phyloP scores from a whole-genome alignment of 371 early-diverging fungal species.

The Nematocida homosporus region DNA sequence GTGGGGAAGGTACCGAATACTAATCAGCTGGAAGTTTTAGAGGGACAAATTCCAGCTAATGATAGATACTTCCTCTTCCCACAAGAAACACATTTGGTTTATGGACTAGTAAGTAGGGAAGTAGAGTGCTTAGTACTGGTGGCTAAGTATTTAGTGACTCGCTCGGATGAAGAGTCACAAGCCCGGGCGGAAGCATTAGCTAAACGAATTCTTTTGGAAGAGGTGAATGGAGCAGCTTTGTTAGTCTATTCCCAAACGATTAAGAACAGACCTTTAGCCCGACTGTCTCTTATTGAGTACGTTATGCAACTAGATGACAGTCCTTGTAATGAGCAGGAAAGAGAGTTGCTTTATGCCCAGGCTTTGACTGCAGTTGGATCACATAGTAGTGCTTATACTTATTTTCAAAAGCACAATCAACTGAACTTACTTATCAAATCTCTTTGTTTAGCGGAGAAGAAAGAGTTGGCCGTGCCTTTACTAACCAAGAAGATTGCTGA shows the following conservation, averaged over 20 bases:
- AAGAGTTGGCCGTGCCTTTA: conserved; percentile 17
- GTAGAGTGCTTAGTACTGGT: conserved; percentile 7
- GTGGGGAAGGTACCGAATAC: not conserved
- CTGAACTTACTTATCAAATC: conserved; percentile 10
- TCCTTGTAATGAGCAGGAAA: conserved; percentile 7
- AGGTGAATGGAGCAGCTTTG: conserved; percentile 3
- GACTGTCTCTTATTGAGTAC: conserved; percentile 6
- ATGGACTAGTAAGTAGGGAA: not conserved
- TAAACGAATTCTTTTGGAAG: conserved; percentile 4
- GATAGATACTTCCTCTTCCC: conserved; percentile 49
- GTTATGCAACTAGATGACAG: not conserved
- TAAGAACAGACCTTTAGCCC: conserved; percentile 6
- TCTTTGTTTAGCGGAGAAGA: conserved; percentile 12
- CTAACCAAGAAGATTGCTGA: conserved; percentile 16
- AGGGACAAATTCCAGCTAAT: conserved; percentile 3
- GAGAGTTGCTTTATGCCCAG: conserved; percentile 21
- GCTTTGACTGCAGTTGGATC: conserved; percentile 3
- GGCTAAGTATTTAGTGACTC: conserved; percentile 16
- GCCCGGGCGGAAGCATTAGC: not conserved
- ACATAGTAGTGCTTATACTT: conserved; percentile 5
- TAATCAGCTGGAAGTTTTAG: not conserved
- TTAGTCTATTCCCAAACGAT: conserved; percentile 27
- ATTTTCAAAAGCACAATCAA: conserved; percentile 38
- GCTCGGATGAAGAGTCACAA: not conserved
- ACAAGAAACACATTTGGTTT: not conserved